Percentiles rank a stretch among this genome's conserved stretches.
phyloP scores from a whole-genome alignment of 176 grass and related monocot species.

The Ananas comosus region DNA sequence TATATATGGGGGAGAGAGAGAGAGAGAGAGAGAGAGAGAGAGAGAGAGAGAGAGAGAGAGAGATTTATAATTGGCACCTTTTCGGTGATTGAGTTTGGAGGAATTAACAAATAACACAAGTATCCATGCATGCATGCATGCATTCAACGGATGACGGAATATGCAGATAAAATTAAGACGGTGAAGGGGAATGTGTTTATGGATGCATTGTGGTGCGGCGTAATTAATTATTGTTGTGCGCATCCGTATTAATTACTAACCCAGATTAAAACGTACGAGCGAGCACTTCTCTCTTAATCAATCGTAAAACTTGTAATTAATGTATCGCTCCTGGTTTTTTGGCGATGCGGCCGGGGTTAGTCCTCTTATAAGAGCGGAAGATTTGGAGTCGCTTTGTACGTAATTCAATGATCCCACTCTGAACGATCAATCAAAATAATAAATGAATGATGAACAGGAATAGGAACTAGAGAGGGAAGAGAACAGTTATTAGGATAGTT shows the following conservation, averaged over 20 bases:
- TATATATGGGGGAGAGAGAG: background rate
- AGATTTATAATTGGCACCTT: background rate
- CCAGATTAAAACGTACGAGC: constrained; percentile 7
- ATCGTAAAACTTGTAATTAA: background rate
- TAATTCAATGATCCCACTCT: too few relatives aligned
- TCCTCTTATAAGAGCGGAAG: background rate
- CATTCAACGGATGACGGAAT: background rate
- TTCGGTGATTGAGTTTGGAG: background rate
- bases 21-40: background rate
- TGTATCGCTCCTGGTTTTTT: background rate
- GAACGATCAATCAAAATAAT: too few relatives aligned
- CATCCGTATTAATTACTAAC: background rate
- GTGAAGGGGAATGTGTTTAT: background rate
- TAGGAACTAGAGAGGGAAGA: too few relatives aligned
- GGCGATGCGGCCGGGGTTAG: background rate
- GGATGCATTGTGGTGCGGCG: constrained; percentile 15
- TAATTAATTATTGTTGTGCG: constrained; percentile 21
- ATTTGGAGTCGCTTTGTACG: constrained; percentile 8
- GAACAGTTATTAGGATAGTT: too few relatives aligned
- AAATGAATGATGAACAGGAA: too few relatives aligned
- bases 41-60: background rate
- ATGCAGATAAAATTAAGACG: background rate
- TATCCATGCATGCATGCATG: background rate
- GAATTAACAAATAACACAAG: too few relatives aligned
- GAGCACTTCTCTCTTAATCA: constrained; percentile 4